Conservation (phyloP, 306 rosid species). For the Trifolium fragiferum region DNA sequence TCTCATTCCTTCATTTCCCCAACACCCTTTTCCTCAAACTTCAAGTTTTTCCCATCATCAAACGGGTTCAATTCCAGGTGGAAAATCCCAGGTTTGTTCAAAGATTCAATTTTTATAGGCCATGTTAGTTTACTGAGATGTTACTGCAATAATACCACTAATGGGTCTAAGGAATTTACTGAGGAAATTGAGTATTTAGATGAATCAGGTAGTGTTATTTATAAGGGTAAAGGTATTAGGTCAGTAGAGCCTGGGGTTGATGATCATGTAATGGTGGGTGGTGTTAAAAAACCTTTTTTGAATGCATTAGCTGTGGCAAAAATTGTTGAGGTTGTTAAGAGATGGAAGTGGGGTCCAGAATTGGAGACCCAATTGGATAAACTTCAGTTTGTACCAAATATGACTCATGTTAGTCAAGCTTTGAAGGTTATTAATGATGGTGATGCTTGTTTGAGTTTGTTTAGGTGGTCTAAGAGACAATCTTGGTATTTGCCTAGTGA, state of each 20-base stretch:
- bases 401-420: slow-evolving; percentile 73
- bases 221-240: slow-evolving; percentile 79
- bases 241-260: slow-evolving; percentile 85
- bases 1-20: slow-evolving; percentile 36
- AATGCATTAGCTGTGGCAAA: slow-evolving; percentile 84
- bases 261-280: slow-evolving; percentile 95
- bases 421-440: slow-evolving; percentile 66
- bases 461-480: slow-evolving; percentile 90
- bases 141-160: slow-evolving; percentile 53
- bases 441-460: slow-evolving; percentile 78
- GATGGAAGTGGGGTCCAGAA: slow-evolving; percentile 99
- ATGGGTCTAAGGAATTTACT: slow-evolving; percentile 64
- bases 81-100: slow-evolving; percentile 39
- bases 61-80: slow-evolving; percentile 13
- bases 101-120: slow-evolving; percentile 29
- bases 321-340: slow-evolving; percentile 81
- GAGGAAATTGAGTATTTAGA: slow-evolving; percentile 91
- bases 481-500: slow-evolving; percentile 80
- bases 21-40: slow-evolving; percentile 42
- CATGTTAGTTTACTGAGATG: slow-evolving; percentile 40
- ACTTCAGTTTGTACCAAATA: slow-evolving; percentile 83
- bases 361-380: slow-evolving; percentile 89
- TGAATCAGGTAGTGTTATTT: slow-evolving; percentile 82
- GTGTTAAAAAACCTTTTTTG: slow-evolving; percentile 69
- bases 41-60: slow-evolving; percentile 46